Evolutionary conservation across 2,329 filamentous ascomycete species (phyloP).

Genomic region (Corynespora cassiicola): DNA sequence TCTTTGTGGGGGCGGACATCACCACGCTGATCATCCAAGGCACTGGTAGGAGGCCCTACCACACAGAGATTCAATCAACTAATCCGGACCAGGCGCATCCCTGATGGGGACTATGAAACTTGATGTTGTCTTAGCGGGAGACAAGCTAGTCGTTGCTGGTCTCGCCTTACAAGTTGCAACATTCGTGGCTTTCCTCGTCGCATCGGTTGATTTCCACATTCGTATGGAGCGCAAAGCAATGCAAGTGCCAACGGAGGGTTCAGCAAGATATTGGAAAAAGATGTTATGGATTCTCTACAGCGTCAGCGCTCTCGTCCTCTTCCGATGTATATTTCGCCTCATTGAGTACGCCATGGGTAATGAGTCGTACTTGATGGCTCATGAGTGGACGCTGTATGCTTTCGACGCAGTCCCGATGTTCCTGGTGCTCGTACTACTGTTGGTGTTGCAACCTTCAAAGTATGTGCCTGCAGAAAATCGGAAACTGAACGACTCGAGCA

Average conservation of each 20-base stretch:
- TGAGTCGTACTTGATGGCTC: slow-evolving; percentile 51
- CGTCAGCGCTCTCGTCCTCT: slow-evolving; percentile 55
- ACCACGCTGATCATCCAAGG: slow-evolving; percentile 37
- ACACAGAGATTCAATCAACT: too few relatives aligned
- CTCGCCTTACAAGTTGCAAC: slow-evolving; percentile 41
- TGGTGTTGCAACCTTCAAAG: slow-evolving; percentile 27
- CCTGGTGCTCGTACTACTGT: slow-evolving; percentile 49
- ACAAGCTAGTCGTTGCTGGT: slow-evolving; percentile 42
- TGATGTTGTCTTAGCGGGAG: slow-evolving; percentile 33
- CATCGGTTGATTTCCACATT: slow-evolving; percentile 36
- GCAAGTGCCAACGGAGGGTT: too few relatives aligned
- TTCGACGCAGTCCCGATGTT: slow-evolving; percentile 57
- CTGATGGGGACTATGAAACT: slow-evolving; percentile 44
- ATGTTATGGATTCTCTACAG: slow-evolving; percentile 52
- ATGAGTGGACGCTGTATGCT: slow-evolving; percentile 55
- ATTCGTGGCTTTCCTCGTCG: slow-evolving; percentile 38
- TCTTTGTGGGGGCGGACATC: slow-evolving; percentile 37
- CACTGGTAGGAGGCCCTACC: slow-evolving; percentile 25
- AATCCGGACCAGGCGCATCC: slow-evolving; percentile 26
- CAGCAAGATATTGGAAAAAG: slow-evolving; percentile 27
- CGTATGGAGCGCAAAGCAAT: slow-evolving; percentile 27
- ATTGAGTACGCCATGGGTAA: slow-evolving; percentile 58
- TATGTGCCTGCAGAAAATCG: slow-evolving; percentile 18
- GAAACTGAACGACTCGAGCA: slow-evolving; percentile 10
- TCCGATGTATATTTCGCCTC: slow-evolving; percentile 58